phyloP scores from a whole-genome alignment of 192 early-diverging fungal species.

The Backusella morwellensis region DNA sequence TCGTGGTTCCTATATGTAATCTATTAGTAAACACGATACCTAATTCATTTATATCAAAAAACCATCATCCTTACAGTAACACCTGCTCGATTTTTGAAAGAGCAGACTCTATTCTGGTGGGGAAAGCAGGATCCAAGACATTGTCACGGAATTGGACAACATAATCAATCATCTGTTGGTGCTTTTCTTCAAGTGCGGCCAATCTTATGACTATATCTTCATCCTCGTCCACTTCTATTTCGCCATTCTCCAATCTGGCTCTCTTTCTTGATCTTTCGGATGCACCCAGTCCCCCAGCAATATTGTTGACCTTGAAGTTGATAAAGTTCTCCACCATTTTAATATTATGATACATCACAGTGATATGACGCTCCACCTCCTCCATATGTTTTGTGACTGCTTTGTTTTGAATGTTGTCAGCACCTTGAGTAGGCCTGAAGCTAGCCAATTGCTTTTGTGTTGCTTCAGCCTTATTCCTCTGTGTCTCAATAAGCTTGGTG shows the following conservation, averaged over 20 bases:
- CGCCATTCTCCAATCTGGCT: not conserved
- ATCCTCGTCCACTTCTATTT: not conserved
- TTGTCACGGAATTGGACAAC: slow-evolving; percentile 1
- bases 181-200: not conserved
- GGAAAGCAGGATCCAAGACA: not conserved
- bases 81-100: slow-evolving; percentile 7
- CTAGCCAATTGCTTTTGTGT: not conserved
- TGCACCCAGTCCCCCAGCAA: not conserved
- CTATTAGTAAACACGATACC: not conserved
- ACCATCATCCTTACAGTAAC: not conserved
- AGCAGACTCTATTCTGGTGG: not conserved
- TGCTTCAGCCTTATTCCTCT: not conserved
- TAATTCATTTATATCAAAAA: not conserved
- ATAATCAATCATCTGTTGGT: slow-evolving; percentile 7
- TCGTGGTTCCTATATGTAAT: not conserved
- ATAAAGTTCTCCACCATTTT: not conserved
- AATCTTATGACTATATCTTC: not conserved
- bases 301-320: not conserved
- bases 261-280: not conserved
- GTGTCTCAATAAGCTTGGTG: not conserved
- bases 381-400: slow-evolving; percentile 1
- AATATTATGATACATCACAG: slow-evolving; percentile 4
- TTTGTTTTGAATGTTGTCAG: not conserved
- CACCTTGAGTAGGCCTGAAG: not conserved
- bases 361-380: not conserved